These are phyloP conservation scores for Jamesozyma lodderae DNA, from an alignment of 805 yeast species.

Conservation along the genomic window DNA sequence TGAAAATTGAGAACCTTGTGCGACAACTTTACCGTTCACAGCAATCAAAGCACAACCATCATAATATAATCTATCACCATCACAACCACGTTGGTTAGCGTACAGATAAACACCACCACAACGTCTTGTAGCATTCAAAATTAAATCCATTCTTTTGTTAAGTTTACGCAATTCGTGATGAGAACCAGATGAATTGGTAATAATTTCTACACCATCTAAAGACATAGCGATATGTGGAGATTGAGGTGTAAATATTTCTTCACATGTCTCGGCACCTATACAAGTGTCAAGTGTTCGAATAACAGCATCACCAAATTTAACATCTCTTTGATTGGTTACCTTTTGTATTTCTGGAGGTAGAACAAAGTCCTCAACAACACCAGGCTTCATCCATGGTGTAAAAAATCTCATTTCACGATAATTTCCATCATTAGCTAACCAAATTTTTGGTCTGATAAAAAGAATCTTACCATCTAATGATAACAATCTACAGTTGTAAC, in stretches of 20 bases:
- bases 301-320: slow-evolving; percentile 86
- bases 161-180: slow-evolving; percentile 93
- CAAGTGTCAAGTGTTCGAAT: slow-evolving; percentile 76
- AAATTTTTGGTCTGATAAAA: slow-evolving; percentile 83
- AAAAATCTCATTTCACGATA: slow-evolving; percentile 96
- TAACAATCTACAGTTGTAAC: slow-evolving; percentile 85
- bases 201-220: slow-evolving; percentile 93
- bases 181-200: slow-evolving; percentile 94
- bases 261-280: slow-evolving; percentile 97
- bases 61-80: slow-evolving; percentile 92
- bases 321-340: slow-evolving; percentile 57
- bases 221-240: slow-evolving; percentile 91
- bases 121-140: slow-evolving; percentile 85
- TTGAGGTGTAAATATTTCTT: slow-evolving; percentile 92
- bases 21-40: slow-evolving; percentile 83
- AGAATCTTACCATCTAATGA: slow-evolving; percentile 72
- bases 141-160: slow-evolving; percentile 73
- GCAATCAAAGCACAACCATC: slow-evolving; percentile 96
- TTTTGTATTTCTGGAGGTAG: slow-evolving; percentile 64
- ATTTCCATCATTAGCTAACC: slow-evolving; percentile 95
- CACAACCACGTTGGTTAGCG: slow-evolving; percentile 95
- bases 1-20: slow-evolving; percentile 89
- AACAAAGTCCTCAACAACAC: slow-evolving; percentile 59
- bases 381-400: slow-evolving; percentile 85
- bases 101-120: slow-evolving; percentile 95